Conservation (phyloP, 345 rosid genomes). For the Noccaea bulbosa region DNA sequence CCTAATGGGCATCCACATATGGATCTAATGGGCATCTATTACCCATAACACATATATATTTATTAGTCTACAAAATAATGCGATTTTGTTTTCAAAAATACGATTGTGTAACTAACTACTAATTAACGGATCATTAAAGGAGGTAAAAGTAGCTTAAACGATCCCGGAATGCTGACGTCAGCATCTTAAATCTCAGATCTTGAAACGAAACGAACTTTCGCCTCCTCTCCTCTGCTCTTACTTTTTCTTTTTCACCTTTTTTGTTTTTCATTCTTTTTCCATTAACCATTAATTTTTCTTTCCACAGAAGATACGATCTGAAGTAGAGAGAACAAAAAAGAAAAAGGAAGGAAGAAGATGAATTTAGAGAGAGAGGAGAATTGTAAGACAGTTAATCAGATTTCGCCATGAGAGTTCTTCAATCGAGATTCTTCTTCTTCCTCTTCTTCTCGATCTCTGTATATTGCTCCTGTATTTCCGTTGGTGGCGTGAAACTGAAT, state of each 20-base stretch:
- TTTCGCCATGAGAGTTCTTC: slow-evolving; percentile 64
- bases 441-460: slow-evolving; percentile 19
- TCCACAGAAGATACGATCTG: slow-evolving; percentile 30
- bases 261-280: neutral
- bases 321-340: neutral
- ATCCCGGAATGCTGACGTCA: slow-evolving; percentile 51
- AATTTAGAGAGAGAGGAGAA: slow-evolving; percentile 49
- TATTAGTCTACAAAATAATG: neutral
- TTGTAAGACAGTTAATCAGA: slow-evolving; percentile 43
- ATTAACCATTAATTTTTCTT: slow-evolving; percentile 21
- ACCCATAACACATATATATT: no score
- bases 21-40: no score
- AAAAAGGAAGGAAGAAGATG: slow-evolving; percentile 51
- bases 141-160: slow-evolving; percentile 20
- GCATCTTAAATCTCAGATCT: slow-evolving; percentile 67
- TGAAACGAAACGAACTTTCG: slow-evolving; percentile 66
- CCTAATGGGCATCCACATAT: no score
- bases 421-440: slow-evolving; percentile 43
- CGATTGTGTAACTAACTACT: neutral
- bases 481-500: slow-evolving; percentile 10
- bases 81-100: neutral
- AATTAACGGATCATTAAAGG: neutral
- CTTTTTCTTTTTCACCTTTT: slow-evolving; percentile 30
- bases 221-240: slow-evolving; percentile 11
- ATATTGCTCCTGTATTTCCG: slow-evolving; percentile 12